Evolutionary conservation across 306 rosid genomes (phyloP).

Genomic region (Alnus rubra): DNA sequence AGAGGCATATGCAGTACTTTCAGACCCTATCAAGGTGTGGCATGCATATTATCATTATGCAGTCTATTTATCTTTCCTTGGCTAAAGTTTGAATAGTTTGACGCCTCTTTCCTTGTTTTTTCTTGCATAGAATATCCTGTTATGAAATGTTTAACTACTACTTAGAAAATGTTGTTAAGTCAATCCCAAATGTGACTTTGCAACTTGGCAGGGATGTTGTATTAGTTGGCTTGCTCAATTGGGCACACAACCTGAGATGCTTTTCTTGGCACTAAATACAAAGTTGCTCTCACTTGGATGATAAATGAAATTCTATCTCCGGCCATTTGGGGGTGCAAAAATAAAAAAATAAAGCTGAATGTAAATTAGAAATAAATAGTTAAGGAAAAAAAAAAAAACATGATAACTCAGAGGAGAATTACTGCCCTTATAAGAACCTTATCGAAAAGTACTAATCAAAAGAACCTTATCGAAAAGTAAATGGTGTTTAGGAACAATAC

Average conservation of each 20-base stretch:
- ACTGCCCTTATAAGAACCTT: not conserved
- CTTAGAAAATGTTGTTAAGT: not conserved
- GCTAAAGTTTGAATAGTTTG: not conserved
- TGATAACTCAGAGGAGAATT: not conserved
- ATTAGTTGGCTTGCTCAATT: not conserved
- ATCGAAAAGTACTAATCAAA: not conserved
- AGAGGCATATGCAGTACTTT: constrained; percentile 85
- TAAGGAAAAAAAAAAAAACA: not conserved
- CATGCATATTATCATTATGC: not conserved
- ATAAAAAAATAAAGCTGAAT: not conserved
- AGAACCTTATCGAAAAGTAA: not conserved
- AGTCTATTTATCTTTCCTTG: not conserved
- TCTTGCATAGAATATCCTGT: not conserved
- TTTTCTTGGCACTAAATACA: not conserved
- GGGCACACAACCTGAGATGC: not conserved
- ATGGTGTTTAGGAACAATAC: not conserved
- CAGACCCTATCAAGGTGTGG: constrained; percentile 75
- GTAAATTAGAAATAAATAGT: not conserved
- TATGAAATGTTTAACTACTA: not conserved
- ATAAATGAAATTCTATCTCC: not conserved
- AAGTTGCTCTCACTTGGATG: not conserved
- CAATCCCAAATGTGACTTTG: not conserved
- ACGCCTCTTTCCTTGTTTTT: not conserved
- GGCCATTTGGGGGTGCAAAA: not conserved
- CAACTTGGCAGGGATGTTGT: not conserved